Percentiles rank a stretch among this genome's conserved stretches.
Conservation (phyloP, 164 flowering plant genomes). For the Nymphaea colorata region DNA sequence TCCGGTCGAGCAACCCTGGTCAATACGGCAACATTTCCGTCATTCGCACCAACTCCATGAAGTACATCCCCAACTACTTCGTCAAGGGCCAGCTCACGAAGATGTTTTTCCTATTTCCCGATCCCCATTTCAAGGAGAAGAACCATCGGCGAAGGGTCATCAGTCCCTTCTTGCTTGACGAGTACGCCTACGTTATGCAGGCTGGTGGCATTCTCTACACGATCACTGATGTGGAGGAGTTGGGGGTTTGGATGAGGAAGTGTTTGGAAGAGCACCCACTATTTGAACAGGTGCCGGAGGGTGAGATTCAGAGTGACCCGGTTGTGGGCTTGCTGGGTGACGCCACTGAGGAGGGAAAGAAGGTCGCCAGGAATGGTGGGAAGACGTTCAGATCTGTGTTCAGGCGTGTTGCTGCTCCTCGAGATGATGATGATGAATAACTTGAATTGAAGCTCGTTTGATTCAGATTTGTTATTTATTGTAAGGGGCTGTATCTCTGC, state of each 20-base stretch:
- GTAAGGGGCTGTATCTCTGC: too few relatives aligned
- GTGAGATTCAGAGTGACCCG: conserved; percentile 60
- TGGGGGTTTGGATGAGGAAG: conserved; percentile 80
- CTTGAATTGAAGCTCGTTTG: too few relatives aligned
- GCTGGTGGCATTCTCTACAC: conserved; percentile 88
- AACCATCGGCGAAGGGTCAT: conserved; percentile 85
- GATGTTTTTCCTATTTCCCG: conserved; percentile 94
- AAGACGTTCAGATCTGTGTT: conserved; percentile 65
- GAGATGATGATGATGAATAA: too few relatives aligned
- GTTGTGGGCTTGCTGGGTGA: conserved; percentile 51
- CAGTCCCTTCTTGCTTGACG: conserved; percentile 70
- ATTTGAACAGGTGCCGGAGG: conserved; percentile 50
- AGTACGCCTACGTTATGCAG: conserved; percentile 70
- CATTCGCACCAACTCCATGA: conserved; percentile 90
- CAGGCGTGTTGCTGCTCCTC: conserved; percentile 30
- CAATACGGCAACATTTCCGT: conserved; percentile 78
- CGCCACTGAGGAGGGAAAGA: conserved; percentile 94
- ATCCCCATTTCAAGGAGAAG: conserved; percentile 98
- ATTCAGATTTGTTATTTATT: too few relatives aligned
- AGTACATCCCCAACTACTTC: conserved; percentile 82
- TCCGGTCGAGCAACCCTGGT: conserved; percentile 56
- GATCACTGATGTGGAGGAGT: conserved; percentile 87
- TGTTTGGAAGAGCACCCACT: conserved; percentile 68
- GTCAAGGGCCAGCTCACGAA: conserved; percentile 71
- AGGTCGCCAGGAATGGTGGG: conserved; percentile 83